These are phyloP conservation scores for Gleditsia sinensis DNA, from an alignment of 306 rosid genomes.

Conservation along the genomic window DNA sequence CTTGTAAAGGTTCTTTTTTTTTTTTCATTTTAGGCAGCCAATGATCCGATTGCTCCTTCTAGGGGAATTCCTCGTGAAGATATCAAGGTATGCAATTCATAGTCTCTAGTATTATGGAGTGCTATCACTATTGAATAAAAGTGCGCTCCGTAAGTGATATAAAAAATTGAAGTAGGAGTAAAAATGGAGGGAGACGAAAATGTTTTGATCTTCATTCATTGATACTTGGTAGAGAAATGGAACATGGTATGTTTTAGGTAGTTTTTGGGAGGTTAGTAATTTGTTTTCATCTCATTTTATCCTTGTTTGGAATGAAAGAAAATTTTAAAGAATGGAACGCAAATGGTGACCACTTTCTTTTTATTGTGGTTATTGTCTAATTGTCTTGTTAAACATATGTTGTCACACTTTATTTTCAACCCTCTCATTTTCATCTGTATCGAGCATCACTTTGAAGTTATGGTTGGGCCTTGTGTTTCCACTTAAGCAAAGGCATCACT, in stretches of 20 bases:
- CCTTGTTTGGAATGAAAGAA: background rate
- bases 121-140: conserved; percentile 15
- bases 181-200: background rate
- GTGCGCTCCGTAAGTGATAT: background rate
- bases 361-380: background rate
- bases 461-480: background rate
- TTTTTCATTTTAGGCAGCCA: conserved; percentile 72
- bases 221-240: conserved; percentile 7
- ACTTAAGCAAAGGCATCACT: background rate
- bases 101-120: conserved; percentile 13
- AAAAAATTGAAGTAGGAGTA: background rate
- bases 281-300: background rate
- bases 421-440: conserved; percentile 12
- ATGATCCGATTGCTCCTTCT: conserved; percentile 90
- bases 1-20: conserved; percentile 21
- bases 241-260: background rate
- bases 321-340: background rate
- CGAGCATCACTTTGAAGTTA: background rate
- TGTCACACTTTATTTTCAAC: background rate
- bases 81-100: conserved; percentile 64
- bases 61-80: conserved; percentile 90
- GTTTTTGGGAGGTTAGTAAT: background rate
- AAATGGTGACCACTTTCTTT: background rate
- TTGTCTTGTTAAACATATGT: background rate
- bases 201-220: background rate